phyloP scores from a whole-genome alignment of 805 yeast species.

The Yarrowia divulgata region DNA sequence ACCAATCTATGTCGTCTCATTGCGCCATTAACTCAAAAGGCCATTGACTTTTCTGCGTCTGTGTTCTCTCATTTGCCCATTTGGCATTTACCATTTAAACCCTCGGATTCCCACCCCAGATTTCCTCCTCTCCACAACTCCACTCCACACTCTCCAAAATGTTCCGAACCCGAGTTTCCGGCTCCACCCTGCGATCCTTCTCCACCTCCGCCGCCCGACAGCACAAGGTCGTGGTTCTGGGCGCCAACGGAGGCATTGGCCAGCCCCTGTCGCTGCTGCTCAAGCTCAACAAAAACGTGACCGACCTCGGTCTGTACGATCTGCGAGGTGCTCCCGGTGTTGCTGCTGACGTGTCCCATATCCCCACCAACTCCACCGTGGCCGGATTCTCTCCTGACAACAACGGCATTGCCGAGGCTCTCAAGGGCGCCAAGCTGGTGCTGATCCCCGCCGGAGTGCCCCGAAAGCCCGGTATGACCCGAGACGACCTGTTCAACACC shows the following conservation, averaged over 20 bases:
- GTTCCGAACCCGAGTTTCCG: constrained; percentile 38
- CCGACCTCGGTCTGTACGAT: constrained; percentile 79
- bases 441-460: constrained; percentile 93
- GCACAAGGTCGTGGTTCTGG: constrained; percentile 62
- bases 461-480: constrained; percentile 93
- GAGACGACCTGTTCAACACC: constrained; percentile 85
- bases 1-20: too few species aligned
- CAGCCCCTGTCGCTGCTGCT: constrained; percentile 86
- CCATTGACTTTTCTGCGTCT: neutral
- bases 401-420: constrained; percentile 70
- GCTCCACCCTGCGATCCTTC: constrained; percentile 38
- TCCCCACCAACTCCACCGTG: constrained; percentile 70
- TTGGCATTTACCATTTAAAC: constrained; percentile 15
- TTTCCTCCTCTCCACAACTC: neutral
- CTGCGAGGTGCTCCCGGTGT: constrained; percentile 87
- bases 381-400: constrained; percentile 68
- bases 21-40: constrained; percentile 12
- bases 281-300: constrained; percentile 69
- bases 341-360: constrained; percentile 86
- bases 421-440: constrained; percentile 82
- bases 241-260: constrained; percentile 95
- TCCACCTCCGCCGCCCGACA: constrained; percentile 40
- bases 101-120: neutral
- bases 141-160: neutral
- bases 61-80: constrained; percentile 31